These are phyloP conservation scores for Scytalidium lignicola DNA, from an alignment of 2,329 filamentous ascomycete genomes.

Conservation along the genomic window DNA sequence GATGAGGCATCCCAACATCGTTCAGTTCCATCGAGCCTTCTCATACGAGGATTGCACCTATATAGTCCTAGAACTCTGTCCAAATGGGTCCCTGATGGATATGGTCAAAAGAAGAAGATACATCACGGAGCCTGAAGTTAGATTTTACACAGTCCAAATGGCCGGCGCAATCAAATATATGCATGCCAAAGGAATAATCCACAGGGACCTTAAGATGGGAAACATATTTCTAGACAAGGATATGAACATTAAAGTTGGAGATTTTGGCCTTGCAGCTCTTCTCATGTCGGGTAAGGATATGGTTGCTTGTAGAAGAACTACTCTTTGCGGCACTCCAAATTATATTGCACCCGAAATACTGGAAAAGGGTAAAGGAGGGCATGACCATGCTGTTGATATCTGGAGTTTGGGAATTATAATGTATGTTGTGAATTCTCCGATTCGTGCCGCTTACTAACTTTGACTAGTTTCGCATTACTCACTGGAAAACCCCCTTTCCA, in stretches of 20 bases:
- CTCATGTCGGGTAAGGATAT: constrained; percentile 88
- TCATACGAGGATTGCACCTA: constrained; percentile 86
- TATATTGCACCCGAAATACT: constrained; percentile 97
- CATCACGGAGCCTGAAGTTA: constrained; percentile 87
- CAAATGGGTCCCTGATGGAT: constrained; percentile 94
- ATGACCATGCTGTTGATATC: constrained; percentile 96
- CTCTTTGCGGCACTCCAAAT: constrained; percentile 94
- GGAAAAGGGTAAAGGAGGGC: constrained; percentile 87
- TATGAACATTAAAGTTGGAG: constrained; percentile 98
- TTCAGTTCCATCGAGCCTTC: constrained; percentile 92
- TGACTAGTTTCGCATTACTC: constrained; percentile 79
- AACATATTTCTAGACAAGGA: constrained; percentile 91
- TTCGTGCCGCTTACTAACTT: constrained; percentile 11
- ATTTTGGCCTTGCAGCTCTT: constrained; percentile 91
- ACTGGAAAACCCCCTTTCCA: constrained; percentile 96
- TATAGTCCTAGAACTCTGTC: constrained; percentile 88
- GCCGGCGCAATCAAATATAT: constrained; percentile 98
- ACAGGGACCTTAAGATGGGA: constrained; percentile 95
- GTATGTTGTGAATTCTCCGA: constrained; percentile 41
- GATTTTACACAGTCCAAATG: constrained; percentile 90
- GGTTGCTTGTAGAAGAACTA: constrained; percentile 75
- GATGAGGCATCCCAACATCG: constrained; percentile 92
- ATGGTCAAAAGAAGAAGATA: constrained; percentile 92
- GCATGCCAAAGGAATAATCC: constrained; percentile 91
- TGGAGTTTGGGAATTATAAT: constrained; percentile 98